Evolutionary conservation across 805 yeast species (phyloP), one percentile per base, ranked within the genome.

Genomic region (Metschnikowia reukaufii): DNA sequence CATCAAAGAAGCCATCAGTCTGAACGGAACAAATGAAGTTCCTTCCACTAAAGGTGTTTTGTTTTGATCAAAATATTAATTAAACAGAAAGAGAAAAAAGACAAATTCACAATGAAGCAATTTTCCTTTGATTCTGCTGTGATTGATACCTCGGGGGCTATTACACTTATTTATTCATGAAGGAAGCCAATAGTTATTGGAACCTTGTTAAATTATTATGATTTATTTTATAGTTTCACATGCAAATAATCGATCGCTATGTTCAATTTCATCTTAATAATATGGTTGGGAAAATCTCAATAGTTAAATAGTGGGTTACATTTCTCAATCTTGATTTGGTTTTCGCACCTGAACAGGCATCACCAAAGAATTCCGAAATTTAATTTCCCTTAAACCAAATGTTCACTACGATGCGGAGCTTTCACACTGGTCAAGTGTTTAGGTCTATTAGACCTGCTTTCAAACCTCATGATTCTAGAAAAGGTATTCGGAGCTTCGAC

Each of bases 1-100:
- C 4, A 75, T 94, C 41, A 84, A 82, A 57, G 96, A 90, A 63
- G 92, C 98, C 19, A 83, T 79, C 40, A 76, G 92, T 9, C 76
- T 79, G 55, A 89, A 89, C 27, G 98, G 97, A 27, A 80, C 85
- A 19, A 76, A 89, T 61, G 99, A 94, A 51, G 88, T 94, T 38
- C 99, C 99, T 17, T 85, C 96, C 45, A 94, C 99, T 9, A 94
- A 94, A 70, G 99, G 99, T 45, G 98, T 94, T 9, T 73, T 92
- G 39, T 84, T 84, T 69, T 86, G 63, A 38, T 13, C 33, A 31
- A 21, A 12, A 13, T 12, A 18, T 12, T 16, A 17, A 16, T 9
- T 34, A 25, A 12, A 12, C 7, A 25, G 30, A 25, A 8, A 25
- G 12, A 25, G 12, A 12, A 25, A 25, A 8, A 25, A 2, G 34